Conservation (phyloP, 352 stramenopile genomes). For the Pythium apleroticum region DNA sequence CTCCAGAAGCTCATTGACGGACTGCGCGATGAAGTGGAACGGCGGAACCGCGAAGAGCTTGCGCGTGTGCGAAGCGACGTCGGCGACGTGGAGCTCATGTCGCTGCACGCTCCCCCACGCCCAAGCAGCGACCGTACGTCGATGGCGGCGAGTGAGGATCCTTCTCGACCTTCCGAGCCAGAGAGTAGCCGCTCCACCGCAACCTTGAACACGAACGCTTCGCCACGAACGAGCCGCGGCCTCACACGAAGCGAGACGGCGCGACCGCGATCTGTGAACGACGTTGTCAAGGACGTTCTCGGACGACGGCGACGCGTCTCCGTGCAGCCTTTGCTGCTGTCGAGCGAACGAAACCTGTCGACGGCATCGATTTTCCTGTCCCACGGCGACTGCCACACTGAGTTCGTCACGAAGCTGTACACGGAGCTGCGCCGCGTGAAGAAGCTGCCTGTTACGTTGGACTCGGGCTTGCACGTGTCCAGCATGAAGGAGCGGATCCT, state of each 20-base stretch:
- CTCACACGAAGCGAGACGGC: not conserved
- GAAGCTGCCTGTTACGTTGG: conserved; percentile 50
- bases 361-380: conserved; percentile 70
- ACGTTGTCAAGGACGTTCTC: conserved; percentile 61
- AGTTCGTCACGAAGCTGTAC: conserved; percentile 64
- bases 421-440: conserved; percentile 47
- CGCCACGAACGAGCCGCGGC: not conserved
- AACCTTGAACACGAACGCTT: not conserved
- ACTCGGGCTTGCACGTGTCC: conserved; percentile 69
- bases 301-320: conserved; percentile 18
- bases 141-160: not conserved
- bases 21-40: conserved; percentile 74
- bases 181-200: conserved; percentile 7
- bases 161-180: not conserved
- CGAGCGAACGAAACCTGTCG: conserved; percentile 16
- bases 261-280: conserved; percentile 37
- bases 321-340: conserved; percentile 18
- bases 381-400: conserved; percentile 69
- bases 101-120: not conserved
- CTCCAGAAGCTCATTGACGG: conserved; percentile 71
- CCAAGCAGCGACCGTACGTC: not conserved
- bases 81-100: not conserved
- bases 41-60: conserved; percentile 36
- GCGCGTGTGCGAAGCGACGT: not conserved
- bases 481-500: conserved; percentile 78